phyloP scores from a whole-genome alignment of 192 early-diverging fungal species.

The Geosiphon pyriformis region DNA sequence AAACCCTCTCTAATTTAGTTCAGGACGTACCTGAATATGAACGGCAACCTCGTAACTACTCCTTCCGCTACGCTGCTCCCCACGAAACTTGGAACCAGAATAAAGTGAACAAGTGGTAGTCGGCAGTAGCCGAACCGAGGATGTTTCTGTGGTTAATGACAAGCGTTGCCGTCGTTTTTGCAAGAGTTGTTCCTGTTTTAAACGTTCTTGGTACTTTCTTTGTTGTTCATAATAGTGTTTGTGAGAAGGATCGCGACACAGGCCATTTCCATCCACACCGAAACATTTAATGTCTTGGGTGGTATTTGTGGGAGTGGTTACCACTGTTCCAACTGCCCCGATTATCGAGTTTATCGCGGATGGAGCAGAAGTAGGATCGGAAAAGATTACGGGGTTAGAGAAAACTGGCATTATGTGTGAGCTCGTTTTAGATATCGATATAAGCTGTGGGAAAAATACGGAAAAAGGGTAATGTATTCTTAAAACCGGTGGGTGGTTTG shows the following conservation, averaged over 20 bases:
- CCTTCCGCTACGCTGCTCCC: conserved; percentile 57
- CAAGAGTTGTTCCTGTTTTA: conserved; percentile 12
- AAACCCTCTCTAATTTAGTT: too few relatives aligned
- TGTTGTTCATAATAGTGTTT: conserved; percentile 18
- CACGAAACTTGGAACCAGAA: conserved; percentile 58
- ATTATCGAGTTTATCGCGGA: not conserved
- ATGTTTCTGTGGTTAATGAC: conserved; percentile 21
- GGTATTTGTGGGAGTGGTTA: not conserved
- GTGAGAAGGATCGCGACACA: conserved; percentile 18
- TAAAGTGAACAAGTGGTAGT: conserved; percentile 44
- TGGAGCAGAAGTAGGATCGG: conserved; percentile 4
- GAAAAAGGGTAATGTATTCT: too few relatives aligned
- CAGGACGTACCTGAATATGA: conserved; percentile 66
- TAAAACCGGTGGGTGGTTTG: too few relatives aligned
- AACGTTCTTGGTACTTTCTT: conserved; percentile 18
- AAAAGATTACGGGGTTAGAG: conserved; percentile 1
- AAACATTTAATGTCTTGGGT: conserved; percentile 11
- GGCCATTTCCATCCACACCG: conserved; percentile 14
- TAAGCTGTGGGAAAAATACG: too few relatives aligned
- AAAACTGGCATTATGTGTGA: conserved; percentile 7
- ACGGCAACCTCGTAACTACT: conserved; percentile 65
- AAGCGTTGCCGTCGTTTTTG: conserved; percentile 17
- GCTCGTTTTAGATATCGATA: not conserved
- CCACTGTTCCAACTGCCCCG: not conserved
- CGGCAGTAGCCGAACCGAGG: conserved; percentile 26